phyloP scores from a whole-genome alignment of 371 early-diverging fungal species.

The Haplosporangium sp. region DNA sequence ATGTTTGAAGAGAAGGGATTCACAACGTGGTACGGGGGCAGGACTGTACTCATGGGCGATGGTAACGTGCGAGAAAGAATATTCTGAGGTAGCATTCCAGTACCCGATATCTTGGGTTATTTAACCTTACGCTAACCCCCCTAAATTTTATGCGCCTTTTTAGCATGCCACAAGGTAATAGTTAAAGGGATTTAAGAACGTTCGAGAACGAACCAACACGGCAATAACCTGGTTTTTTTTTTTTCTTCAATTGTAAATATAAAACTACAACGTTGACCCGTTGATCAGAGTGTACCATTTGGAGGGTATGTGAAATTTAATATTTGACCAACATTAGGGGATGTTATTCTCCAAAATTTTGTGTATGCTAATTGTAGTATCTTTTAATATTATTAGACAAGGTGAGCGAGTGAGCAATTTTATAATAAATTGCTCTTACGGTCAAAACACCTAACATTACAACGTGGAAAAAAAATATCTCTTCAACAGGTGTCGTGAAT shows the following conservation, averaged over 20 bases:
- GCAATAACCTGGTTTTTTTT: neutral
- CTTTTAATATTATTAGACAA: slow-evolving; percentile 13
- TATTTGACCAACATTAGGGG: too few species aligned
- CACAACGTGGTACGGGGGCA: slow-evolving; percentile 51
- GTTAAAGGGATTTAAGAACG: too few species aligned
- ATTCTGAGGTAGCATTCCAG: neutral
- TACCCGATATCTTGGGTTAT: too few species aligned
- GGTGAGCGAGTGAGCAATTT: slow-evolving; percentile 10
- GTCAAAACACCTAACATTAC: neutral
- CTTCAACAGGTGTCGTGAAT: slow-evolving; percentile 35
- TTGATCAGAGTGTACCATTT: slow-evolving; percentile 46
- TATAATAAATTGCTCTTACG: neutral
- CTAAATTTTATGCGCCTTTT: neutral
- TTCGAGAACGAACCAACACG: neutral
- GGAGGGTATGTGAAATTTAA: slow-evolving; percentile 35
- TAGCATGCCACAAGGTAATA: slow-evolving; percentile 53
- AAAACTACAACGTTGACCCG: neutral
- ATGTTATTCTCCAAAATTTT: neutral
- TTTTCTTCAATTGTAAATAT: neutral
- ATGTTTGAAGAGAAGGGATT: slow-evolving; percentile 53
- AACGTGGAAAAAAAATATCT: neutral
- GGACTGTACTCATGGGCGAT: slow-evolving; percentile 54
- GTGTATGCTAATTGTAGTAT: neutral
- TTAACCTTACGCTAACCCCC: neutral
- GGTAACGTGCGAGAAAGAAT: slow-evolving; percentile 20